A percentile compares a stretch with the other conserved stretches of the same genome.
These are phyloP conservation scores for Grosmannia serpens DNA, from an alignment of 2,329 filamentous ascomycete species.

Conservation along the genomic window DNA sequence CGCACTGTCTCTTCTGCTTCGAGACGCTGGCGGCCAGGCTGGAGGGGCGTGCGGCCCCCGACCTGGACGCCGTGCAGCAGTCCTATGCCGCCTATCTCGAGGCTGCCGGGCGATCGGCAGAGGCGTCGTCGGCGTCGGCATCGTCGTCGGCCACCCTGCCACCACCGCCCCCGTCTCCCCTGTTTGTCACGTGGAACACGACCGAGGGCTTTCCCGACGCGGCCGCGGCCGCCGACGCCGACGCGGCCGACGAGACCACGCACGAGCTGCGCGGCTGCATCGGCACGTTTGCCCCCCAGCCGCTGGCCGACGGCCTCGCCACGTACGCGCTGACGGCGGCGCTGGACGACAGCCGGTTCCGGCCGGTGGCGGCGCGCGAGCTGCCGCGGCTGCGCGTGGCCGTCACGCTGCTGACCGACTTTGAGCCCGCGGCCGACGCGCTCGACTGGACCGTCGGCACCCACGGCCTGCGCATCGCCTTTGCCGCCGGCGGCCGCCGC, in stretches of 20 bases:
- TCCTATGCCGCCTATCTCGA: constrained; percentile 40
- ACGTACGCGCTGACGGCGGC: constrained; percentile 76
- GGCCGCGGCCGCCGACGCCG: constrained; percentile 7
- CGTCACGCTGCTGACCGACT: constrained; percentile 76
- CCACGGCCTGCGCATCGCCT: constrained; percentile 81
- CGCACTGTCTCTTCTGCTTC: constrained; percentile 90
- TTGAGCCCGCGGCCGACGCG: constrained; percentile 58
- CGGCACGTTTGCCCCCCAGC: constrained; percentile 76
- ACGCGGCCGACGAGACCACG: constrained; percentile 37
- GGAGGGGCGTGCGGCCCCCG: constrained; percentile 54
- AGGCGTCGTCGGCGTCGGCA: constrained; percentile 9
- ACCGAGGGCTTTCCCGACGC: constrained; percentile 29
- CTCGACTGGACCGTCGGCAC: constrained; percentile 79
- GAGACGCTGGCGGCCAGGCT: constrained; percentile 71
- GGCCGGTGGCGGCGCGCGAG: constrained; percentile 40
- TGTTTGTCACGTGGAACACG: constrained; percentile 95
- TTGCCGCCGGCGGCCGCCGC: constrained; percentile 59
- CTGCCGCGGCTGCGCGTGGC: constrained; percentile 49
- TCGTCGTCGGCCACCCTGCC: neutral
- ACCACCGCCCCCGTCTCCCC: constrained; percentile 46
- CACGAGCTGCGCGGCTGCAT: constrained; percentile 84
- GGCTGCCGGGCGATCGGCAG: constrained; percentile 9
- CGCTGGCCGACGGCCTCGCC: constrained; percentile 60
- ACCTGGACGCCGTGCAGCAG: constrained; percentile 56
- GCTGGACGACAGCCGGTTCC: constrained; percentile 51